Base-by-base conservation (phyloP, 2,329 filamentous ascomycete species). In the Nannizzia gypsea region DNA sequence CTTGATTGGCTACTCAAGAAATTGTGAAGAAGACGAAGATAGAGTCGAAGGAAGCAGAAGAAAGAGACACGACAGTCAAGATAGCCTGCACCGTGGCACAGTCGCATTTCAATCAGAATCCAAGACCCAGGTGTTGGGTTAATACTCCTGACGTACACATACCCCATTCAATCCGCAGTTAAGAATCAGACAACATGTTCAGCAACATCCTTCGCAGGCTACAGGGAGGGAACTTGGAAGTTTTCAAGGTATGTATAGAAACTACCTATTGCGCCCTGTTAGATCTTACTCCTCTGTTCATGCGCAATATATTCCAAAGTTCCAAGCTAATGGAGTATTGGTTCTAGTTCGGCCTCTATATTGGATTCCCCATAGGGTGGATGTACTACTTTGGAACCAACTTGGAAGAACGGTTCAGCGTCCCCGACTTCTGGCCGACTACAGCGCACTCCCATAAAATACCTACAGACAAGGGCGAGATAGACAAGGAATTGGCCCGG, bases 371-470 rank as follows among this genome's bases (percentile, higher is more conserved):
- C 17, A 97, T 99, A 69, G 90, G 89, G 68, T 91, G 93, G 80
- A 99, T 99, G 93, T 97, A 95, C 81, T 99, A 99, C 80, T 99
- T 97, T 75, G 93, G 93, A 72, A 96, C 91, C 60, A 99, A 99
- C 75, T 89, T 99, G 71, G 93, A 99, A 76, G 82, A 87, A 66
- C 87, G 90, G 64, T 99, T 99, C 79, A 78, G 82, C 55, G 89
- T 97, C 1, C 85, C 88, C 22, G 88, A 87, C 61, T 99, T 99
- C 80, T 99, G 93, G 93, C 93, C 93, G 28, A 89, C 86, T 69
- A 80, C 74, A 6, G 73, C 75, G 62, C 75, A 79, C 63, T 80
- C 78, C 63, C 77, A 80, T 64, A 75, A 74, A 58, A 80, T 82
- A n/a, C 79, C 80, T 0, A 66, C 76, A 20, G 78, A 80, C 50